Evolutionary conservation across 805 yeast species (phyloP).

Genomic region (Lipomyces mesembrius): DNA sequence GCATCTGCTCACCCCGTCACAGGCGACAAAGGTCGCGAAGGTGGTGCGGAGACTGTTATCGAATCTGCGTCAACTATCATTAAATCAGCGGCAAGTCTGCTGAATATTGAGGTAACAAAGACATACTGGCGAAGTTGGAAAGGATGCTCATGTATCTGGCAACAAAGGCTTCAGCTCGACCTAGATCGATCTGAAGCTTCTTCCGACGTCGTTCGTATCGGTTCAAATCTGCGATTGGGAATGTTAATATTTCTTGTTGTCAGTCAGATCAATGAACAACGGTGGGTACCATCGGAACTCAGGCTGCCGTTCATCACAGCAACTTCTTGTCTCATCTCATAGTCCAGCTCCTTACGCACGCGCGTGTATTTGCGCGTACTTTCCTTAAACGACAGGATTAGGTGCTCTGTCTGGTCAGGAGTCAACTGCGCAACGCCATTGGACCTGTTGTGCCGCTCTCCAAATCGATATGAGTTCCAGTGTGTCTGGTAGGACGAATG

Average conservation of each 20-base stretch:
- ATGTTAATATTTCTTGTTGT: not conserved
- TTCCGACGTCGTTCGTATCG: conserved; percentile 1
- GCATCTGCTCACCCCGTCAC: not conserved
- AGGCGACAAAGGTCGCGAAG: conserved; percentile 19
- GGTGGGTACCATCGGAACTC: not conserved
- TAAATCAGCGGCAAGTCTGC: not conserved
- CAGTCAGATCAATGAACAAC: not conserved
- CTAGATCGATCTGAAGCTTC: conserved; percentile 20
- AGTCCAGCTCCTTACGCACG: conserved; percentile 15
- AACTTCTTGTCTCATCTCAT: conserved; percentile 9
- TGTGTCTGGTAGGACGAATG: not conserved
- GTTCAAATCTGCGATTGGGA: not conserved
- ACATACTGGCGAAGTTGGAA: conserved; percentile 17
- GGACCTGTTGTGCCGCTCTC: not conserved
- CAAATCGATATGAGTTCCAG: conserved; percentile 1
- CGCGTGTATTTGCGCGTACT: conserved; percentile 19
- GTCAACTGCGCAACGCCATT: not conserved
- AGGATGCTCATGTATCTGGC: conserved; percentile 16
- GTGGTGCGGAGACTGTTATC: conserved; percentile 19
- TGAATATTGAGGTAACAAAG: not conserved
- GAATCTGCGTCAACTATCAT: conserved; percentile 15
- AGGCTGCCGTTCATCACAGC: not conserved
- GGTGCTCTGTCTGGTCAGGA: conserved; percentile 19
- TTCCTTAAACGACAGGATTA: conserved; percentile 17
- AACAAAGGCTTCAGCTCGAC: conserved; percentile 29